Conservation (phyloP, 2,329 filamentous ascomycete species). For the Pseudocercospora pini-densiflorae region DNA sequence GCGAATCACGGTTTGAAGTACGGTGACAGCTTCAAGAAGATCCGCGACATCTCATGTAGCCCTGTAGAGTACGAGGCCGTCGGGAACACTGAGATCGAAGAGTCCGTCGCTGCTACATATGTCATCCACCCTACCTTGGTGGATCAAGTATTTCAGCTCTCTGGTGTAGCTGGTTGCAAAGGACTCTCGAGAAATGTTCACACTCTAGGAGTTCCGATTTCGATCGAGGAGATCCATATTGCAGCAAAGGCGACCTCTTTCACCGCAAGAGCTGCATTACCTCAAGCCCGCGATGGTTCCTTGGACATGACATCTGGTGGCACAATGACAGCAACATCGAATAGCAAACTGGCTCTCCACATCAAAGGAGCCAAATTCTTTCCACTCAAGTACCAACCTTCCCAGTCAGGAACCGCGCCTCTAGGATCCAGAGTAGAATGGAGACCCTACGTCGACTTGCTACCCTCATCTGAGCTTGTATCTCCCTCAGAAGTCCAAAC, state of each 20-base stretch:
- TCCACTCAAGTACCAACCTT: background rate
- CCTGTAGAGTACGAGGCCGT: background rate
- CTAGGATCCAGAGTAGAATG: background rate
- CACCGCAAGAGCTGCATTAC: background rate
- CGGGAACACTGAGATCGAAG: background rate
- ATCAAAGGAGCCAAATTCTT: background rate
- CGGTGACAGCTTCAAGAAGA: background rate
- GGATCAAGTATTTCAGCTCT: background rate
- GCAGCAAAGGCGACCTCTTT: background rate
- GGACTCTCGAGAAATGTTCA: background rate
- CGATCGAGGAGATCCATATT: background rate
- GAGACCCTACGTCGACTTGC: background rate
- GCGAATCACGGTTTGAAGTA: background rate
- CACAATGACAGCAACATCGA: background rate
- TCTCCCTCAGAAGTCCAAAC: background rate
- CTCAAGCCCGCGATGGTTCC: background rate
- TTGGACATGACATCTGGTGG: background rate
- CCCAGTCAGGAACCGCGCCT: background rate
- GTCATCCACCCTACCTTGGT: background rate
- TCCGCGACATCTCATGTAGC: background rate
- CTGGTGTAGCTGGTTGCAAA: background rate
- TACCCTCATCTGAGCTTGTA: background rate
- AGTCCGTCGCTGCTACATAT: background rate
- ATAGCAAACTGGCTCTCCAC: background rate
- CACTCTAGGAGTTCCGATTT: background rate